Evolutionary conservation across 257 asterid species (phyloP), one percentile per base, ranked within the genome.

Genomic region (Cynanchum wilfordii): DNA sequence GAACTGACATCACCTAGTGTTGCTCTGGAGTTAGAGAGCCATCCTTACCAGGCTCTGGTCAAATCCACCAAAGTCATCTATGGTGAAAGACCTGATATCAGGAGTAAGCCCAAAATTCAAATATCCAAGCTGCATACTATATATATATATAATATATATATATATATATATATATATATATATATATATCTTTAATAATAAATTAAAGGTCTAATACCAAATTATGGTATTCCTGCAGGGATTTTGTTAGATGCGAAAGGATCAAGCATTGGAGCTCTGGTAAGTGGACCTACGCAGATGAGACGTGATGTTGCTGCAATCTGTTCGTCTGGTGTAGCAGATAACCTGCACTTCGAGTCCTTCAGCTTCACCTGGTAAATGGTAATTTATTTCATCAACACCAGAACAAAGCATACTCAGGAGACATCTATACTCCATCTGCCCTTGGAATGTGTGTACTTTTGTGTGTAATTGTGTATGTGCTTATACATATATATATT

Each of bases 301-400:
- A 89, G 90, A 79, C 79, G 87, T 69, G 97, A 94, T 68, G 97
- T 91, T 27, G 99, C 99, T 69, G 84, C 81, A 73, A 86, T 94
- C 54, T 94, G 99, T 71, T 83, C 96, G 42, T 81, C 95, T 82
- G 86, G 81, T 27, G 54, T 38, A 63, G 88, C 90, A 54, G 86
- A 84, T 19, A 88, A 91, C 80, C 85, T 91, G 76, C 86, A 92
- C 36, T 94, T 85, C 54, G 92, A 91, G 78, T 85, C 96, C 77
- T 82, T 87, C 81, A 94, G 97, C 90, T 94, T 94, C 87, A 91
- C 86, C 82, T 94, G 99, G 99, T 94, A 87, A 89, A 44, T 20
- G 99, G 99, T 94, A 87, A 89, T 67, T 20, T 22, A 19, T 10
- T 67, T 3, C 45, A 62, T 33, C 19, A 27, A 0, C 68, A 29